phyloP scores from a whole-genome alignment of 2,329 filamentous ascomycete species.

The Phaeophleospora eucalypticola region DNA sequence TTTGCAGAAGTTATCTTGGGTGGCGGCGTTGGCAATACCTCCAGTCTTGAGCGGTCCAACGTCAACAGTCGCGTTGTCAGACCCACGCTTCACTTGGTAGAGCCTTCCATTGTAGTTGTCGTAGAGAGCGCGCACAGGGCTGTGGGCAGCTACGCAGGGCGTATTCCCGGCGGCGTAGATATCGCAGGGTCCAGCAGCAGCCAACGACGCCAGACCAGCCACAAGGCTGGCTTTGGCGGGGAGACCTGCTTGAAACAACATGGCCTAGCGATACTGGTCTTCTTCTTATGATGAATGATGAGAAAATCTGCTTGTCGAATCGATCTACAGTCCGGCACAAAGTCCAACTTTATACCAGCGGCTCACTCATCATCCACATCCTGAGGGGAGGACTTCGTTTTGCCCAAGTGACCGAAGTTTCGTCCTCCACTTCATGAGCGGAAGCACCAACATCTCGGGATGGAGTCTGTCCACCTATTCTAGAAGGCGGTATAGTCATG shows the following conservation, averaged over 20 bases:
- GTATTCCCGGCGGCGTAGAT: slow-evolving; percentile 53
- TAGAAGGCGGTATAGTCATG: background rate
- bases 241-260: slow-evolving; percentile 2
- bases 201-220: slow-evolving; percentile 40
- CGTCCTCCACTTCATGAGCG: background rate
- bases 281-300: background rate
- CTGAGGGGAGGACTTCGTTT: background rate
- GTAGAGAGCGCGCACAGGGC: slow-evolving; percentile 60
- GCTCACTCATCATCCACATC: background rate
- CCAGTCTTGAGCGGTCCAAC: slow-evolving; percentile 54
- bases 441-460: background rate
- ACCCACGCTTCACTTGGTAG: slow-evolving; percentile 58
- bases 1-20: slow-evolving; percentile 57
- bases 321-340: background rate
- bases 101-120: slow-evolving; percentile 49
- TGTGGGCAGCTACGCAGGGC: slow-evolving; percentile 60
- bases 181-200: slow-evolving; percentile 49
- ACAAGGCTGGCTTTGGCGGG: background rate
- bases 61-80: slow-evolving; percentile 45
- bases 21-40: slow-evolving; percentile 57
- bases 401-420: background rate
- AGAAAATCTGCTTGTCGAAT: background rate
- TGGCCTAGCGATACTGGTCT: background rate
- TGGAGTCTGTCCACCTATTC: background rate
- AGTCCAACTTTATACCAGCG: background rate